Conservation (phyloP, 345 rosid species). For the Eucalyptus erythrocorys region DNA sequence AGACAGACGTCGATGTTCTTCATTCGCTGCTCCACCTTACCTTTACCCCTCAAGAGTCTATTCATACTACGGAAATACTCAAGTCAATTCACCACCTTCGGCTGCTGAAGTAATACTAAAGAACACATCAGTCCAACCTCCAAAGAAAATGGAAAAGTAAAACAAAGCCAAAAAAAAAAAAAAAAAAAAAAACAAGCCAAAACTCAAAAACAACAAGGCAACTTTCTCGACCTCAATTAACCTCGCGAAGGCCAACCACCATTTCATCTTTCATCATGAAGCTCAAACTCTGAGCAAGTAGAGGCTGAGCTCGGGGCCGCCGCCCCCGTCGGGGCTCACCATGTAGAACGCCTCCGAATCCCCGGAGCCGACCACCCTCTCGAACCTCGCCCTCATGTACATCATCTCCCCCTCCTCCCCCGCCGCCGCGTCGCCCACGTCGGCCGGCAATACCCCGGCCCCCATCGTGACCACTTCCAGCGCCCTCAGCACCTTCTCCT, state of each 20-base stretch:
- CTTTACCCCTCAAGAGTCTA: neutral
- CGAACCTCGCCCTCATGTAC: constrained; percentile 95
- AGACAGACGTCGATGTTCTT: neutral
- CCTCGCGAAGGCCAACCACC: neutral
- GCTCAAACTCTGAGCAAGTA: constrained; percentile 58
- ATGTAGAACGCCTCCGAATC: constrained; percentile 94
- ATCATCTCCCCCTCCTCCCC: constrained; percentile 68
- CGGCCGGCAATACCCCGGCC: constrained; percentile 82
- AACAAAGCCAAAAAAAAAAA: neutral
- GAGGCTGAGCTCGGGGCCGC: constrained; percentile 92
- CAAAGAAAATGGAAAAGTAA: neutral
- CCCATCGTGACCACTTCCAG: constrained; percentile 91
- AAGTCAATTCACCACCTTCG: neutral
- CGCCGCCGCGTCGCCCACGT: constrained; percentile 21
- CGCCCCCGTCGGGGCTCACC: constrained; percentile 78
- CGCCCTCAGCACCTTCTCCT: constrained; percentile 56
- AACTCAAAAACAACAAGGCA: neutral
- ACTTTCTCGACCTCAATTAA: neutral
- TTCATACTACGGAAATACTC: neutral
- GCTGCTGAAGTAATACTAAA: neutral
- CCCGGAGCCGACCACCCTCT: constrained; percentile 82
- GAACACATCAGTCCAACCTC: neutral
- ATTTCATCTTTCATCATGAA: neutral
- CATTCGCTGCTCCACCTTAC: neutral
- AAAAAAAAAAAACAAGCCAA: neutral